Evolutionary conservation across 2,329 filamentous ascomycete genomes (phyloP), one percentile per base, ranked within the genome.

Genomic region (Fusarium nelsonii): DNA sequence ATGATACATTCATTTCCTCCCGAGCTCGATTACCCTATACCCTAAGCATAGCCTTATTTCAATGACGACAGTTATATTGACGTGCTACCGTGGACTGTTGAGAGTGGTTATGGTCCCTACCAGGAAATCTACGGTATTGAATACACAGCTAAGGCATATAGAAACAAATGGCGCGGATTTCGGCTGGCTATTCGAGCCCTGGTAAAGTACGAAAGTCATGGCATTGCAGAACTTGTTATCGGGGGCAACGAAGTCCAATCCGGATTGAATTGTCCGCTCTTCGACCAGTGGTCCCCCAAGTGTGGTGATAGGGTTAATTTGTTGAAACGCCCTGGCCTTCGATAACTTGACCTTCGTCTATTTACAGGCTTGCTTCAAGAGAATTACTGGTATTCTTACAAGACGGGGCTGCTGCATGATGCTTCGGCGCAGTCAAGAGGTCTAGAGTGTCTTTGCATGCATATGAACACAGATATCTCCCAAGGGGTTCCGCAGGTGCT

Each of bases 351-450:
- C 1, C 44, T 46, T 32, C 11, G 18, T 12, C 1, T 46, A 23
- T 46, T 46, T 6, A 33, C 28, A 32, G 43, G 43, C 3, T 7
- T 46, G 0, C 16, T 46, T 6, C 28, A 46, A 7, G 7, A 32
- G 0, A 8, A 15, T 8, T 0, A 20, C 0, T 46, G n/a, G 0
- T 14, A 15, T 20, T 32, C 28, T 2, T 46, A 32, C 8, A 10
- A 1, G 11, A 9, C 43, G 16, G 43, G 43, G 7, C 16, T 50
- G 10, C 28, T 50, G 8, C 20, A 28, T 50, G 33, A 37, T 41
- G 49, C 26, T 23, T n/a, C 34, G 1, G 7, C 30, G 1, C 45
- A 48, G 8, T 10, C 45, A 9, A 34, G 34, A 2, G 18, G 34
- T 34, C 12, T 48, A 3, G 45, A 48, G 18, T 34, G 16, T 12